These are phyloP conservation scores for Prunella vulgaris DNA, from an alignment of 257 asterid genomes.

Conservation along the genomic window DNA sequence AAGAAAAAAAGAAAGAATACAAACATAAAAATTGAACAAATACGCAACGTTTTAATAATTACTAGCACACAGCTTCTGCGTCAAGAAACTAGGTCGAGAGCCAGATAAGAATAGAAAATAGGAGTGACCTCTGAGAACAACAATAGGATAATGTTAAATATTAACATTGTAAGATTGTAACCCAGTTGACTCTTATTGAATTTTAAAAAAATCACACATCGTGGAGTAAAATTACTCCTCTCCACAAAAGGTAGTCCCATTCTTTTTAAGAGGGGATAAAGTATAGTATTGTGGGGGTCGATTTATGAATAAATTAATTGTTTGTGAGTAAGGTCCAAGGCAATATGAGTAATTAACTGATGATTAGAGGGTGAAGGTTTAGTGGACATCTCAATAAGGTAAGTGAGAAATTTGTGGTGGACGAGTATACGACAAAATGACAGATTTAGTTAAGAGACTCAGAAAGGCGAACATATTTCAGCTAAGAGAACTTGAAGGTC, in stretches of 20 bases:
- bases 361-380: no score
- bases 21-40: background rate
- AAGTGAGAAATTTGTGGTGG: no score
- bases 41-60: background rate
- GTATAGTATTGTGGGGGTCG: no score
- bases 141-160: slow-evolving; percentile 11
- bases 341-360: no score
- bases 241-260: no score
- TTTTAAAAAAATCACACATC: background rate
- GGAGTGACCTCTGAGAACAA: background rate
- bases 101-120: background rate
- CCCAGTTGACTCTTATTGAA: background rate
- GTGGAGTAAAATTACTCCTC: background rate
- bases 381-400: no score
- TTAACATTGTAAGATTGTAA: background rate
- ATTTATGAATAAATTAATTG: no score
- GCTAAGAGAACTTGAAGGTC: background rate
- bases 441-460: background rate
- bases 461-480: background rate
- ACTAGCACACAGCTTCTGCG: background rate
- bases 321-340: no score
- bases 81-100: background rate
- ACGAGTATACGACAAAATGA: background rate
- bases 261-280: no score
- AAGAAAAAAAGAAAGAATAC: background rate